These are phyloP conservation scores for Bipolaris victoriae DNA, from an alignment of 2,329 filamentous ascomycete species.

Conservation along the genomic window DNA sequence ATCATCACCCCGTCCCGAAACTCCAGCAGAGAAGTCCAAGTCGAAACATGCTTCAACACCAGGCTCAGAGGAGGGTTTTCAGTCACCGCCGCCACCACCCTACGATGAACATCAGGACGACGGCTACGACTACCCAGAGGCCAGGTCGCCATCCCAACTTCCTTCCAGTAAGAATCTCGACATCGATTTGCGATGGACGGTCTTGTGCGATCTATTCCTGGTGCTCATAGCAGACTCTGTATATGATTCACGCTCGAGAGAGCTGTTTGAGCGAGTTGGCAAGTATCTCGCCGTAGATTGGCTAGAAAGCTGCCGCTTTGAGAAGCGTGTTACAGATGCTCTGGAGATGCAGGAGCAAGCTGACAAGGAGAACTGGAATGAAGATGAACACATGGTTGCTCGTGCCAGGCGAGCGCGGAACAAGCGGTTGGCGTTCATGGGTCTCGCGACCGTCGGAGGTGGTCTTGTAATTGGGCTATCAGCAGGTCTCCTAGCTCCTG, in stretches of 20 bases:
- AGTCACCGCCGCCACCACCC: conserved; percentile 61
- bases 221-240: conserved; percentile 94
- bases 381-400: conserved; percentile 89
- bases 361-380: conserved; percentile 96
- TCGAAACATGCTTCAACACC: conserved; percentile 41
- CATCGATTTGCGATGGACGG: conserved; percentile 95
- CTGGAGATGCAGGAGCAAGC: conserved; percentile 96
- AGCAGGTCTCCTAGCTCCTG: conserved; percentile 86
- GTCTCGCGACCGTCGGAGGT: conserved; percentile 91
- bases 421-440: conserved; percentile 91
- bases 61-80: conserved; percentile 40
- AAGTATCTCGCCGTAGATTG: conserved; percentile 80
- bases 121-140: conserved; percentile 77
- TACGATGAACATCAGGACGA: conserved; percentile 69
- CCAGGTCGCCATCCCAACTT: conserved; percentile 82
- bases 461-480: conserved; percentile 94
- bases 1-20: conserved; percentile 41
- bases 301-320: conserved; percentile 94
- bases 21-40: conserved; percentile 27
- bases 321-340: conserved; percentile 95
- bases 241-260: conserved; percentile 88
- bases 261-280: conserved; percentile 82
- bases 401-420: conserved; percentile 82
- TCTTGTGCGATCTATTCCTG: conserved; percentile 93
- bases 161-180: conserved; percentile 84